These are phyloP conservation scores for Talaromyces ruber DNA, from an alignment of 495 filamentous ascomycete genomes.

Conservation along the genomic window DNA sequence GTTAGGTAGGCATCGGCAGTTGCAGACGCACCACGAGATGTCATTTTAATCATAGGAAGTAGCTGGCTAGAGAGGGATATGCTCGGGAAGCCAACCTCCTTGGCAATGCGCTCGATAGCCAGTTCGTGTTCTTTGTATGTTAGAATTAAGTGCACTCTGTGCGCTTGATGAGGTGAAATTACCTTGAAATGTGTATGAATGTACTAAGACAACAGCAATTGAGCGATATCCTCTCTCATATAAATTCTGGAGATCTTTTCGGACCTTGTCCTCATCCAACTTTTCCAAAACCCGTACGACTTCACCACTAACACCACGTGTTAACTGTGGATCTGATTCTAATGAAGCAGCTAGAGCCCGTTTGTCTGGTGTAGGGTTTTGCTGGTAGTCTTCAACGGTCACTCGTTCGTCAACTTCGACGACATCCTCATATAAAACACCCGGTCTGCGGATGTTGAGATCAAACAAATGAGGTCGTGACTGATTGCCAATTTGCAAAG, in stretches of 20 bases:
- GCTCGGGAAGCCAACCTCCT: conserved; percentile 39
- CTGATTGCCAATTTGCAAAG: conserved; percentile 81
- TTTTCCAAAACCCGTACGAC: conserved; percentile 41
- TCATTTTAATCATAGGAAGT: conserved; percentile 81
- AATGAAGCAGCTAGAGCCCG: conserved; percentile 43
- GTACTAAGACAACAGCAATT: conserved; percentile 44
- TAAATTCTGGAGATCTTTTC: conserved; percentile 29
- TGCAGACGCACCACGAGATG: conserved; percentile 79
- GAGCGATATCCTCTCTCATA: conserved; percentile 38
- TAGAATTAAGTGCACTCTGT: not conserved
- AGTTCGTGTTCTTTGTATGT: conserved; percentile 41
- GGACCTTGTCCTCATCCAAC: conserved; percentile 26
- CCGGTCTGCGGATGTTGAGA: conserved; percentile 68
- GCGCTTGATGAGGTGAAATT: not conserved
- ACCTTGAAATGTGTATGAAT: conserved; percentile 41
- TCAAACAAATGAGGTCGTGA: conserved; percentile 79
- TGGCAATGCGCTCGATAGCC: conserved; percentile 37
- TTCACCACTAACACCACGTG: conserved; percentile 46
- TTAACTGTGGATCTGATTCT: conserved; percentile 18
- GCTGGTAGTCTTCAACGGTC: conserved; percentile 56
- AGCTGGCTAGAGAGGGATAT: conserved; percentile 47
- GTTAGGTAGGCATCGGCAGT: conserved; percentile 96
- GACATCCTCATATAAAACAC: conserved; percentile 67
- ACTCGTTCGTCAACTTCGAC: conserved; percentile 78
- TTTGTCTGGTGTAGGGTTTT: conserved; percentile 41